Percentiles rank a stretch among this genome's conserved stretches.
Evolutionary conservation across 2,329 filamentous ascomycete genomes (phyloP).

Genomic region (Fusarium pininemorale): DNA sequence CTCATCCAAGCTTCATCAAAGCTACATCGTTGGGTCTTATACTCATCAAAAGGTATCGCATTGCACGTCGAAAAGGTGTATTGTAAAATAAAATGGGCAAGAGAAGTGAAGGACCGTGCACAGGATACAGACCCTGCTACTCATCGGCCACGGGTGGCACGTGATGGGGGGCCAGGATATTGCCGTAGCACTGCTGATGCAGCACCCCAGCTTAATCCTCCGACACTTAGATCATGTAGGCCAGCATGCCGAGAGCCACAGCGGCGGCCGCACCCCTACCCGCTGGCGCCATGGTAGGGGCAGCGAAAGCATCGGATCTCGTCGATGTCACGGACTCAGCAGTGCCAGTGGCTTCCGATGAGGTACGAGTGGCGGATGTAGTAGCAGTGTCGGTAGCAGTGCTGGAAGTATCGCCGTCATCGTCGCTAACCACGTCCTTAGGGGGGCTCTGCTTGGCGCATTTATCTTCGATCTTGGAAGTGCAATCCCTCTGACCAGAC

Average conservation of each 20-base stretch:
- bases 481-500: constrained; percentile 59
- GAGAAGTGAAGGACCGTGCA: constrained; percentile 43
- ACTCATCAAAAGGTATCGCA: constrained; percentile 43
- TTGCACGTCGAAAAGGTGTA: constrained; percentile 44
- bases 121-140: constrained; percentile 10
- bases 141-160: constrained; percentile 17
- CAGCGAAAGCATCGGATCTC: constrained; percentile 47
- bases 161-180: constrained; percentile 28
- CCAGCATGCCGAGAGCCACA: constrained; percentile 61
- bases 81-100: constrained; percentile 46
- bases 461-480: constrained; percentile 54
- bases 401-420: constrained; percentile 36
- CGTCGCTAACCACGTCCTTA: constrained; percentile 44
- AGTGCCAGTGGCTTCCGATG: constrained; percentile 28
- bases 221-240: constrained; percentile 57
- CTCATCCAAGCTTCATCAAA: constrained; percentile 27
- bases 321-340: constrained; percentile 47
- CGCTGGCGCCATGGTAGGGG: constrained; percentile 53
- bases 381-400: constrained; percentile 39
- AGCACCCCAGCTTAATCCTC: constrained; percentile 27
- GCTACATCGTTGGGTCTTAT: constrained; percentile 37
- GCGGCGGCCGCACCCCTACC: constrained; percentile 58
- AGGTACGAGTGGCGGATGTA: constrained; percentile 31
- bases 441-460: constrained; percentile 54
- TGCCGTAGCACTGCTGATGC: constrained; percentile 31